These are phyloP conservation scores for Suillus weaverae DNA, from an alignment of 768 basidiomycete species.

Conservation along the genomic window DNA sequence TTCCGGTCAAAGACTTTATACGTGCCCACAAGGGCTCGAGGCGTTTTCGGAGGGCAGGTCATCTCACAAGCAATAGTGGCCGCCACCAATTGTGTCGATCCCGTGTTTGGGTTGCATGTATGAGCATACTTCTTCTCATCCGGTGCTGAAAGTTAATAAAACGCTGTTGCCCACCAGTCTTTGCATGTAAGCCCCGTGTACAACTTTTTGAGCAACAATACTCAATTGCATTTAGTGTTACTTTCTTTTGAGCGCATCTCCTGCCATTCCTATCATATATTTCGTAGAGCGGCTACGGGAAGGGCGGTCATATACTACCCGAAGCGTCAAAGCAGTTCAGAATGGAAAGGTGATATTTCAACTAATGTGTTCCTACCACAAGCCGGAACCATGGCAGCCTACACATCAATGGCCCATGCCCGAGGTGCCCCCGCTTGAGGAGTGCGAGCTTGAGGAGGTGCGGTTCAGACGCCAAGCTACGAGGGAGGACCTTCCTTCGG, in stretches of 20 bases:
- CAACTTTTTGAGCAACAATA: conserved; percentile 2
- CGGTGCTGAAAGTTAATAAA: not conserved
- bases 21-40: conserved; percentile 59
- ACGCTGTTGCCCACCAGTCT: conserved; percentile 42
- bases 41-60: conserved; percentile 88
- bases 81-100: conserved; percentile 72
- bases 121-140: conserved; percentile 30
- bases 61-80: conserved; percentile 85
- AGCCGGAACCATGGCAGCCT: conserved; percentile 75
- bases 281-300: conserved; percentile 74
- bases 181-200: conserved; percentile 55
- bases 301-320: conserved; percentile 72
- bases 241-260: conserved; percentile 74
- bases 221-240: conserved; percentile 57
- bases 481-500: conserved; percentile 34
- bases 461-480: conserved; percentile 27
- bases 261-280: conserved; percentile 73
- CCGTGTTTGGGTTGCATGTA: conserved; percentile 70
- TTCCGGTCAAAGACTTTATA: conserved; percentile 77
- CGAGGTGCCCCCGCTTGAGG: conserved; percentile 53
- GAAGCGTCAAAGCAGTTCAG: conserved; percentile 60
- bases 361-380: conserved; percentile 81
- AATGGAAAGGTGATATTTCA: conserved; percentile 55
- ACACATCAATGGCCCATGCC: conserved; percentile 70
- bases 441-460: conserved; percentile 61